A percentile compares a stretch with the other conserved stretches of the same genome.
phyloP scores from a whole-genome alignment of 495 filamentous ascomycete genomes.

The Penicillium angulare region DNA sequence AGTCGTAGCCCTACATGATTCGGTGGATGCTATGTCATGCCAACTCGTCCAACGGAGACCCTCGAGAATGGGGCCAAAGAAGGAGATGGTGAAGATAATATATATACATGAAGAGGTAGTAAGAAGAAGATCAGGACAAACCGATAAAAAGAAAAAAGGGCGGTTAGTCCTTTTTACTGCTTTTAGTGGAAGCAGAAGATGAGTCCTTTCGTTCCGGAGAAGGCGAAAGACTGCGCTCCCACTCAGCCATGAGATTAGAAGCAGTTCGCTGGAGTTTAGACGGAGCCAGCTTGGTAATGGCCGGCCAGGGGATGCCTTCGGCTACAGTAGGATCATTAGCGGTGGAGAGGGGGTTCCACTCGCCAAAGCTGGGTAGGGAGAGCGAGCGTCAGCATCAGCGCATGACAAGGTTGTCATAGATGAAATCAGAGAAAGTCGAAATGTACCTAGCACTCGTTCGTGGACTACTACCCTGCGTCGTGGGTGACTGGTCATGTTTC shows the following conservation, averaged over 20 bases:
- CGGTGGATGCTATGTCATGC: constrained; percentile 29
- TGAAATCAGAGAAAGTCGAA: constrained; percentile 33
- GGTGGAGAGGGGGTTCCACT: constrained; percentile 34
- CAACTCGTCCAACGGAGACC: constrained; percentile 25
- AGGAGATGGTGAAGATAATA: constrained; percentile 24
- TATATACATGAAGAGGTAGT: constrained; percentile 17
- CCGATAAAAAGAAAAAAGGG: background rate
- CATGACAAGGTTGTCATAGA: constrained; percentile 32
- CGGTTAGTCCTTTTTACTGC: constrained; percentile 37
- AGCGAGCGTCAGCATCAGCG: constrained; percentile 25
- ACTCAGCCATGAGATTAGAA: constrained; percentile 72
- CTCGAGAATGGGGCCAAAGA: constrained; percentile 17
- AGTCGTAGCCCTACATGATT: constrained; percentile 42
- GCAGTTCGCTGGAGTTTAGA: constrained; percentile 68
- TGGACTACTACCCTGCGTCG: constrained; percentile 46
- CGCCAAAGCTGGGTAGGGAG: constrained; percentile 35
- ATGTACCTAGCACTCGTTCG: constrained; percentile 55
- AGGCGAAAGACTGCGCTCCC: constrained; percentile 57
- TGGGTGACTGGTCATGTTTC: constrained; percentile 46
- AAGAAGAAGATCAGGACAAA: constrained; percentile 4
- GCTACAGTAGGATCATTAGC: constrained; percentile 35
- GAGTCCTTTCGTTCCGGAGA: constrained; percentile 30
- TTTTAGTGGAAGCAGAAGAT: constrained; percentile 32
- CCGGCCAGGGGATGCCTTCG: constrained; percentile 67
- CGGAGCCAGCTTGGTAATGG: constrained; percentile 62